phyloP scores from a whole-genome alignment of 1,284 basidiomycete genomes.

The Cystobasidiaceae sp. region DNA sequence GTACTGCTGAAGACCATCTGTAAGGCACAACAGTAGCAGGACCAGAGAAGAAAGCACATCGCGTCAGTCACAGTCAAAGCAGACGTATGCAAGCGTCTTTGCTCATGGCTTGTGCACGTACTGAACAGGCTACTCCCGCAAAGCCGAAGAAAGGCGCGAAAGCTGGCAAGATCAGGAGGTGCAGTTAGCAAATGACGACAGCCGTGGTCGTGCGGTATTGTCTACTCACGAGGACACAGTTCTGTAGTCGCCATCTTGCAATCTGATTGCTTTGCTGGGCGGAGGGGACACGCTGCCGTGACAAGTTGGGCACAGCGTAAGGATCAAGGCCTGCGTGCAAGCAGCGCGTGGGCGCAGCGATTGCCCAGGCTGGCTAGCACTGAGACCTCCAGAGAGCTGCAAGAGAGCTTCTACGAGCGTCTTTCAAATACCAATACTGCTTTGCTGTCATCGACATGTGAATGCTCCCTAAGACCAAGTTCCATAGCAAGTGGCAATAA shows the following conservation, averaged over 20 bases:
- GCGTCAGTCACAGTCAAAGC: neutral
- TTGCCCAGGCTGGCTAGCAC: too few relatives aligned
- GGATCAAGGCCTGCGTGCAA: too few relatives aligned
- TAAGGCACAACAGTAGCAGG: slow-evolving; percentile 33
- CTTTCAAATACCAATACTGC: too few relatives aligned
- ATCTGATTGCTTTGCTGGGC: neutral
- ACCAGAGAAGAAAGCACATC: neutral
- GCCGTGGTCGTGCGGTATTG: neutral
- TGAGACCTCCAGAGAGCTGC: too few relatives aligned
- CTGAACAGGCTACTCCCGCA: slow-evolving; percentile 40
- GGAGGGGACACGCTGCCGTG: neutral
- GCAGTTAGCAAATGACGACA: neutral
- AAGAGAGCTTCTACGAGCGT: too few relatives aligned
- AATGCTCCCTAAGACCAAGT: too few relatives aligned
- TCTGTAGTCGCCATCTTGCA: slow-evolving; percentile 6
- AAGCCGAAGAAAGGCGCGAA: slow-evolving; percentile 44
- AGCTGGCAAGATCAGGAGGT: neutral
- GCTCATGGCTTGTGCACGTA: slow-evolving; percentile 2
- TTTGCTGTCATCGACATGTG: too few relatives aligned
- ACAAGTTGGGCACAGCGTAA: neutral
- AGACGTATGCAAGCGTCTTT: slow-evolving; percentile 31
- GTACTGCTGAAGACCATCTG: slow-evolving; percentile 84
- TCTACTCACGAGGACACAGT: slow-evolving; percentile 19
- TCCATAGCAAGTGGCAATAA: too few relatives aligned
- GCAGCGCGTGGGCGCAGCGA: too few relatives aligned